Evolutionary conservation across 176 grass and related monocot genomes (phyloP), one percentile per base, ranked within the genome.

Genomic region (Neostapfia colusana): DNA sequence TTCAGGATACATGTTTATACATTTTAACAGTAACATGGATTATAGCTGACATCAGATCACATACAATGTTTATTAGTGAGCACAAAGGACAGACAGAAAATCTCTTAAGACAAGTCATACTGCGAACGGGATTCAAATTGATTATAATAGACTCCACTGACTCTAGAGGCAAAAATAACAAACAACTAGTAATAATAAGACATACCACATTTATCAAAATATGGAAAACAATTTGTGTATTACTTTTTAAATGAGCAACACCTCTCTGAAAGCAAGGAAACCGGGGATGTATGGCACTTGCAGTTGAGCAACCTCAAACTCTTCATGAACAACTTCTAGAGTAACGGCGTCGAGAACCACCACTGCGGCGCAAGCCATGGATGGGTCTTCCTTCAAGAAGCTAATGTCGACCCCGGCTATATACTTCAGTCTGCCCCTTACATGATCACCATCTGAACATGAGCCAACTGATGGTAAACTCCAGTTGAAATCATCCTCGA

Each of bases 321-420:
- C 95, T 78, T 98, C 91, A 41, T 92, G 95, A 13, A 92, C 87
- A 69, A 94, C 73, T 60, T 90, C 69, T 63, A 94, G 76, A 56
- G 91, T 88, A 37, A 72, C 62, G 8, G 77, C 88, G 69, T 98
- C 87, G 18, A 94, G 69, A 70, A 98, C 69, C 7, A 98, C 77
- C 39, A 94, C 69, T 7, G 91, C 87, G 0, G 86, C 91, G 4
- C 95, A 94, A 37, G 95, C 89, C 15, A 63, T 70, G 21, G 84
- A 84, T 58, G 90, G 81, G 38, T 92, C 82, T 76, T 95, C 80
- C 36, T 92, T 98, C 31, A 85, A 81, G 84, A 95, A 98, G 85
- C 95, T 92, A 59, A 95, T 95, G 83, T 98, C 95, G 72, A 87
- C 76, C 56, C 95, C 89, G 4, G 89, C 89, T 50, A 98, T 84